phyloP scores from a whole-genome alignment of 208 protist species.

The Trypanosomatidae sp. region DNA sequence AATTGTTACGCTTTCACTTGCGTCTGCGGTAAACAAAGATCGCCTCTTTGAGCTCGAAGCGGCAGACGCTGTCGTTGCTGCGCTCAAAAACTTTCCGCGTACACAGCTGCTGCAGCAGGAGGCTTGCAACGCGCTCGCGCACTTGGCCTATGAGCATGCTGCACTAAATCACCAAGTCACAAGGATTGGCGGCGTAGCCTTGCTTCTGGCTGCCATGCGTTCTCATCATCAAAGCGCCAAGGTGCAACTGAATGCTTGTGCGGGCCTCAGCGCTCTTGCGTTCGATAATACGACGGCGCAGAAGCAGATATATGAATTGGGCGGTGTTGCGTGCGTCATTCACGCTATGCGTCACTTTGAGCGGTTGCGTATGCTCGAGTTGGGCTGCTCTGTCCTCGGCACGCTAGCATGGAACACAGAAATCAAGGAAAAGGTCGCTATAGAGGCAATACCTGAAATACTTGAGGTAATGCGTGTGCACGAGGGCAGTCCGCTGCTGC shows the following conservation, averaged over 20 bases:
- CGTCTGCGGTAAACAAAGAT: conserved; percentile 75
- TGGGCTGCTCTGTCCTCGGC: conserved; percentile 84
- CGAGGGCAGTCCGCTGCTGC: conserved; percentile 61
- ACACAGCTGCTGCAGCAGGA: conserved; percentile 81
- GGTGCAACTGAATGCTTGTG: conserved; percentile 85
- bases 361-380: conserved; percentile 79
- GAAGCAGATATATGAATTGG: conserved; percentile 82
- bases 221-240: conserved; percentile 58
- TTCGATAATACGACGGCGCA: conserved; percentile 87
- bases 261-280: conserved; percentile 80
- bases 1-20: conserved; percentile 78
- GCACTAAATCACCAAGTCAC: conserved; percentile 74
- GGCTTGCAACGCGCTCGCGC: conserved; percentile 84
- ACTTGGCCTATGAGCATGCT: conserved; percentile 83
- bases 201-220: conserved; percentile 69
- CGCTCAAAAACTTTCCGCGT: conserved; percentile 61
- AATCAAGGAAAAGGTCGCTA: conserved; percentile 78
- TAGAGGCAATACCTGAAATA: conserved; percentile 75
- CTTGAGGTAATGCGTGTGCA: conserved; percentile 75
- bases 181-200: conserved; percentile 49
- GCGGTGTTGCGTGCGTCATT: conserved; percentile 79
- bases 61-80: conserved; percentile 53
- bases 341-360: conserved; percentile 81
- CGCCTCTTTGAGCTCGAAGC: conserved; percentile 58
- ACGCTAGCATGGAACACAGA: conserved; percentile 88